Base-by-base conservation (phyloP, 192 early-diverging fungal species). In the Helicostylum pulchrum region DNA sequence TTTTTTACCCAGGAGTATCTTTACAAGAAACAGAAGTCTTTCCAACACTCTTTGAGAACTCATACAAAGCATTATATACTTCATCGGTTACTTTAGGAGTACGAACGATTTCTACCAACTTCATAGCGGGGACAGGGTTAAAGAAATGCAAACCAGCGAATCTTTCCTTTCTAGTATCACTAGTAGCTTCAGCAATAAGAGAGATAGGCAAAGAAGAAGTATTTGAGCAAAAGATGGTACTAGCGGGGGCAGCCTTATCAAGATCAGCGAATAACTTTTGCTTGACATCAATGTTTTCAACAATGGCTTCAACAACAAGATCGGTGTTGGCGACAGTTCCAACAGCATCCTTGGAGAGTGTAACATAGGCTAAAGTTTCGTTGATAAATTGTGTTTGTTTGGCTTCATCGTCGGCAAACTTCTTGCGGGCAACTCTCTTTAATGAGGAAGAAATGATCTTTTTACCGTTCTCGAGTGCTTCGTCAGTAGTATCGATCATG, bases 61-160 rank as follows among this genome's bases (percentile, higher is more conserved):
- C 82, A 36, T 85, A 61, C 30, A 96, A 83, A 9, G 76, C 55
- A 15, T 89, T 81, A 48, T 89, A 90, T 0, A 83, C 85, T 7
- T 78, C 70, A 36, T 87, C 76, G 23, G 74, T 72, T 9, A 87
- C 84, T 20, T 85, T 75, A 8, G 76, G 73, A 1, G 90, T 92
- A 50, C 86, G 81, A 65, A 96, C 88, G 9, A 98, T 88, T 79
- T 98, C 96, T 10, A 98, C 96, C 23, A 98, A 79, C 79, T 95
- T 95, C 96, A 98, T 98, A 75, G 93, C 90, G 32, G 96, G 90
- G n/a, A 98, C 96, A 4, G 96, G 96, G 83, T 98, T 98, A 79
- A 98, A 98, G 77, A 95, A 98, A 73, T 98, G 96, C 62, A 96
- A 76, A 34, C 96, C 96, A 20, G 90, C 88, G 63, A 95, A 91